These are phyloP conservation scores for Trichoderma gamsii DNA, from an alignment of 495 filamentous ascomycete genomes.

Conservation along the genomic window DNA sequence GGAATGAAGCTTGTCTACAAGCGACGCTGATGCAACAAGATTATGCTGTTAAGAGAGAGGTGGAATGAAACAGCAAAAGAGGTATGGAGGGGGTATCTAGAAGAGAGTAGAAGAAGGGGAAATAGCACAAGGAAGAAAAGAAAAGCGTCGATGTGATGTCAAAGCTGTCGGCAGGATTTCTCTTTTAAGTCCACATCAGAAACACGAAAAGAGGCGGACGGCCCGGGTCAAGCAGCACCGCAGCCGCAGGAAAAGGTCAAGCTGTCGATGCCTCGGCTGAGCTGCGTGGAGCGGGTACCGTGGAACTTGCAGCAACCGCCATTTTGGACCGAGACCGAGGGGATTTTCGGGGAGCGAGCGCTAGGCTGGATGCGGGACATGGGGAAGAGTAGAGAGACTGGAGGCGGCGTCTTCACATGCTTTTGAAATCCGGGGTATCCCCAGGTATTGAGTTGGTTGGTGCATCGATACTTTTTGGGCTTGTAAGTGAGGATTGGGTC, in stretches of 20 bases:
- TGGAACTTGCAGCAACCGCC: neutral
- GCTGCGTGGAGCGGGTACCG: slow-evolving; percentile 1
- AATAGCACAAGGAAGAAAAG: neutral
- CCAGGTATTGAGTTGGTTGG: neutral
- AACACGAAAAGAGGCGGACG: neutral
- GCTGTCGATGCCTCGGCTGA: slow-evolving; percentile 10
- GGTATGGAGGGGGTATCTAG: slow-evolving; percentile 5
- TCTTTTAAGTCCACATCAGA: neutral
- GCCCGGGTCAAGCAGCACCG: neutral
- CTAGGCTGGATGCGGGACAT: neutral
- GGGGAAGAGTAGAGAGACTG: neutral
- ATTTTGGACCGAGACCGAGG: neutral
- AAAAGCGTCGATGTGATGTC: neutral
- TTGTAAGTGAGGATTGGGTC: neutral
- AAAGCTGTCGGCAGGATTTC: neutral
- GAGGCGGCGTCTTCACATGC: slow-evolving; percentile 8
- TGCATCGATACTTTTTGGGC: too few species aligned
- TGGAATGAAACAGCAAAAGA: neutral
- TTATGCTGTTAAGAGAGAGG: too few species aligned
- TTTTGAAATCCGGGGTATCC: neutral
- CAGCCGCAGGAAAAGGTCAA: neutral
- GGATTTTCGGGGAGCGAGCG: neutral
- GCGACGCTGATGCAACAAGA: neutral
- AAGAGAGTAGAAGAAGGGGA: neutral
- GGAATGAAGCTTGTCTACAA: neutral